Base-by-base conservation (phyloP, 169 alveolate species). In the Plasmodium cynomolgi region DNA sequence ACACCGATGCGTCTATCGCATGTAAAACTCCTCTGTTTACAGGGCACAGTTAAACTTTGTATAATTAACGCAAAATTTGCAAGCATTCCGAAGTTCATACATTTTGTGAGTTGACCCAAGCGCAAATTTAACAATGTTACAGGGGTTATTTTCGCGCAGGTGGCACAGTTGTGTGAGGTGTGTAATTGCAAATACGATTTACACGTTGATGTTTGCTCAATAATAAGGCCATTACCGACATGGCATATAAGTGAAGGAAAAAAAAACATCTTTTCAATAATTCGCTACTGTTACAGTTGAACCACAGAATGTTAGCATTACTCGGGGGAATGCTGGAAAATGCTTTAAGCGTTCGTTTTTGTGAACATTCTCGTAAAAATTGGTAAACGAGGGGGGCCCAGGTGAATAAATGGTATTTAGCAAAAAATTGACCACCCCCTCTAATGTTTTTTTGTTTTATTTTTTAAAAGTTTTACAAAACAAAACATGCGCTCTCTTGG, bases 1-100 rank as follows among this genome's bases (percentile, higher is more conserved):
- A 41, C 26, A 79, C 56, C 11, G 29, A 34, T n/a, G 84, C 26
- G 20, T 41, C 84, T 79, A 79, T 9, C 33, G 13, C 39, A 37
- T 34, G 84, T 79, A 37, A 79, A 79, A 39, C 26, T 79, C 56
- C 54, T 79, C 62, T n/a, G 26, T 73, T 73, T 73, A 17, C 6
- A 79, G 15, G 4, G 58, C 56, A 41, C 4, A 62, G 34, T 79
- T 79, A 62, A 62, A n/a, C 29, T n/a, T 41, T 79, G 31, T 8
- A 79, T 39, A 47, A 23, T 5, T 62, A 23, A 62, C 15, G 29
- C 34, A 23, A 62, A 62, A 9, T 62, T 3, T 58, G 74, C 11
- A 23, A 58, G 31, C 33, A 58, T 23, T n/a, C 31, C 33, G 74
- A 23, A 58, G 74, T 17, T 58, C 6, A 58, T 23, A 58, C 74